Evolutionary conservation across 805 yeast species (phyloP).

Genomic region (Cyberlindnera samutprakarnensis): DNA sequence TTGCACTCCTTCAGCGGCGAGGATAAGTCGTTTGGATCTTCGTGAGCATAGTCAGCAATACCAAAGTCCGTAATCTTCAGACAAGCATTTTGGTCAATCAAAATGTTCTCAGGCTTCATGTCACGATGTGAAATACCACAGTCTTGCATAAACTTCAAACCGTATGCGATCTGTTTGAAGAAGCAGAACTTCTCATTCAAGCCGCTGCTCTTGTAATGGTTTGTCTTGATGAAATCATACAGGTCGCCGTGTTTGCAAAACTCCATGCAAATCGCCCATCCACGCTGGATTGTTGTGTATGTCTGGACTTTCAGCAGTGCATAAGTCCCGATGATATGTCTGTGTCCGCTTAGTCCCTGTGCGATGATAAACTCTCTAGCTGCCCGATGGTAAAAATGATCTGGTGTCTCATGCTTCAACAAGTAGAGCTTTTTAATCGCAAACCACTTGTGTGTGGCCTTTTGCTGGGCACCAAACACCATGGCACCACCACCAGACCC

Average conservation of each 20-base stretch:
- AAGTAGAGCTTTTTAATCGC: conserved; percentile 63
- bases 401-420: conserved; percentile 53
- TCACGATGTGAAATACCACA: conserved; percentile 66
- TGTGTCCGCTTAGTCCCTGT: conserved; percentile 41
- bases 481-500: conserved; percentile 73
- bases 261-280: conserved; percentile 75
- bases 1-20: conserved; percentile 31
- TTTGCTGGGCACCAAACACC: conserved; percentile 42
- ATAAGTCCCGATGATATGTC: conserved; percentile 53
- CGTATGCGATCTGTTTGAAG: conserved; percentile 62
- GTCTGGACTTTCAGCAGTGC: conserved; percentile 52
- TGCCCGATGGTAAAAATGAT: conserved; percentile 58
- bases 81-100: conserved; percentile 51
- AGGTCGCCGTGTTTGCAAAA: conserved; percentile 57
- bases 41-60: conserved; percentile 59
- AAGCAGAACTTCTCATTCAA: conserved; percentile 56
- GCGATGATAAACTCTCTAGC: conserved; percentile 58
- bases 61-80: conserved; percentile 74
- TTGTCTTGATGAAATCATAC: conserved; percentile 28
- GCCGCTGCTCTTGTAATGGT: conserved; percentile 23
- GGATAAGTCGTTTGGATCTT: conserved; percentile 39
- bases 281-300: conserved; percentile 44
- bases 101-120: conserved; percentile 66
- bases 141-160: conserved; percentile 54
- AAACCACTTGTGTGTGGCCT: conserved; percentile 34